Conservation (phyloP, 345 rosid species). For the Gossypium turneri region DNA sequence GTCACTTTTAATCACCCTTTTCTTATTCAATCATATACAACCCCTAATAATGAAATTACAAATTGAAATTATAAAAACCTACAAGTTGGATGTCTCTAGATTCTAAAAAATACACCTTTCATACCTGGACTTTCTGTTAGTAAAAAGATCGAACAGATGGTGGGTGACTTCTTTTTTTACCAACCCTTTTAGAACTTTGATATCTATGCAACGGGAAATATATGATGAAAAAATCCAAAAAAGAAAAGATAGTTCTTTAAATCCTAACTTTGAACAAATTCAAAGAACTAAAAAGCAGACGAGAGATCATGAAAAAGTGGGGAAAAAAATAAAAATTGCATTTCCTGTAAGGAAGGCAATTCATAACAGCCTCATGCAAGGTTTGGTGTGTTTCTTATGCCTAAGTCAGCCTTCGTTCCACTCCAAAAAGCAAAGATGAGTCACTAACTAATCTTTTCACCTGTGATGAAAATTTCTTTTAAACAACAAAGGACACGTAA, state of each 20-base stretch:
- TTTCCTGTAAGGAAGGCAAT: conserved; percentile 48
- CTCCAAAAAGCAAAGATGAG: conserved; percentile 7
- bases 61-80: neutral
- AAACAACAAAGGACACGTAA: neutral
- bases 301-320: neutral
- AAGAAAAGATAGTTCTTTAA: no score
- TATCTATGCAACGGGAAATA: no score
- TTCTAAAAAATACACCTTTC: neutral
- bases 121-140: no score
- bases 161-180: no score
- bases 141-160: no score
- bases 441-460: conserved; percentile 12
- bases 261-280: no score
- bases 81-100: conserved; percentile 15
- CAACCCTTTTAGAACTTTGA: no score
- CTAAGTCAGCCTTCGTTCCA: conserved; percentile 24
- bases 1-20: no score
- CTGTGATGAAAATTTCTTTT: neutral
- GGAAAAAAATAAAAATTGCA: conserved; percentile 19
- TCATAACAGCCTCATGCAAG: conserved; percentile 37
- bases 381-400: conserved; percentile 12
- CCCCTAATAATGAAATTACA: no score
- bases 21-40: no score
- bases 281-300: no score
- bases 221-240: no score